Conservation (phyloP, 306 rosid species). For the Dalbergia oliveri region DNA sequence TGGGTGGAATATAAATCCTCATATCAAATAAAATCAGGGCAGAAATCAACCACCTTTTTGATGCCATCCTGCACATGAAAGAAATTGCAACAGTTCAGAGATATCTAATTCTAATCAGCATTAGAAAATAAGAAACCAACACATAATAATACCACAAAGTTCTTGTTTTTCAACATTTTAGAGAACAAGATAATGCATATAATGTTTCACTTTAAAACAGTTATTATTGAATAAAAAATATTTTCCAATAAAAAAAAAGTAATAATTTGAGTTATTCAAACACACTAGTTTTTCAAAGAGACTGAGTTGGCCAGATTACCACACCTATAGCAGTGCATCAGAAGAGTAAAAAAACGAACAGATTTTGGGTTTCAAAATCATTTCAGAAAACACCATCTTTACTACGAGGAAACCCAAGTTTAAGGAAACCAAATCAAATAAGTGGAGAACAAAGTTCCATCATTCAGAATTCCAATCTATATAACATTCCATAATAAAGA, state of each 20-base stretch:
- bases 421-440: too few species aligned
- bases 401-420: neutral
- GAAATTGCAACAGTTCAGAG: slow-evolving; percentile 23
- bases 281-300: neutral
- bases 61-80: slow-evolving; percentile 57
- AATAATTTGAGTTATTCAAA: neutral
- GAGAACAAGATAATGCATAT: slow-evolving; percentile 21
- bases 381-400: neutral
- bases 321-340: slow-evolving; percentile 20
- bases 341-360: neutral
- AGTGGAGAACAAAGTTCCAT: too few species aligned
- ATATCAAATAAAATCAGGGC: slow-evolving; percentile 61
- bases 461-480: neutral
- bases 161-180: neutral
- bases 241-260: slow-evolving; percentile 11
- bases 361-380: slow-evolving; percentile 4
- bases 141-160: slow-evolving; percentile 1
- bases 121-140: neutral
- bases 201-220: slow-evolving; percentile 10
- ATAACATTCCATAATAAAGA: neutral
- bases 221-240: neutral
- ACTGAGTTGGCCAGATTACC: slow-evolving; percentile 22
- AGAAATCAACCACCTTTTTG: slow-evolving; percentile 51
- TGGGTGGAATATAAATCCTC: slow-evolving; percentile 51
- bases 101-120: neutral